Percentiles rank a stretch among this genome's conserved stretches.
Evolutionary conservation across 371 early-diverging fungal genomes (phyloP).

Genomic region (Rhizopus sp.): DNA sequence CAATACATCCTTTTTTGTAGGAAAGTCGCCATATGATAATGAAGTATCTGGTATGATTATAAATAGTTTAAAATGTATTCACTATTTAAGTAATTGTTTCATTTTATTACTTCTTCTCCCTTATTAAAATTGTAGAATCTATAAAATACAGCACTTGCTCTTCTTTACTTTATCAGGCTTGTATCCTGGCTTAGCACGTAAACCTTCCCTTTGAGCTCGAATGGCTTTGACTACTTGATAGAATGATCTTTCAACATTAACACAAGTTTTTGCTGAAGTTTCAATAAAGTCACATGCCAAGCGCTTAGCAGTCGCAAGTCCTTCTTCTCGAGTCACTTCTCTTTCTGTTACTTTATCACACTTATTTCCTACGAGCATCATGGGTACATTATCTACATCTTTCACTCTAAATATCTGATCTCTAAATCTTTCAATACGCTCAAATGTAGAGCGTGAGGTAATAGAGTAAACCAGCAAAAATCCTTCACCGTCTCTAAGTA

Average conservation of each 20-base stretch:
- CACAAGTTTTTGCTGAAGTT: conserved; percentile 83
- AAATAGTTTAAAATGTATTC: no score
- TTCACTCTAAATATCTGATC: conserved; percentile 84
- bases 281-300: conserved; percentile 78
- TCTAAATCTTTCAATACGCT: conserved; percentile 75
- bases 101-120: no score
- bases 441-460: conserved; percentile 79
- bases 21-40: no score
- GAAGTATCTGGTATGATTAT: no score
- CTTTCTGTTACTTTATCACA: conserved; percentile 76
- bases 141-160: conserved; percentile 38
- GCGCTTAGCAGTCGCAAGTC: conserved; percentile 68
- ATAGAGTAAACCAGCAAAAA: conserved; percentile 89
- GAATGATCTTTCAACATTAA: conserved; percentile 75
- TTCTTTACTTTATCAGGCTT: conserved; percentile 40
- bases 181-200: conserved; percentile 17
- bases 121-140: conserved; percentile 2
- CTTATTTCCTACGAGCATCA: conserved; percentile 92
- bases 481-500: conserved; percentile 80
- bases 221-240: conserved; percentile 63
- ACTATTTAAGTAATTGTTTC: no score
- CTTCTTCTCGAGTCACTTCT: conserved; percentile 77
- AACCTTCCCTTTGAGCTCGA: conserved; percentile 50
- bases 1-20: no score
- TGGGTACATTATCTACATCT: conserved; percentile 76